Evolutionary conservation across 2,329 filamentous ascomycete genomes (phyloP).

Genomic region (Dactylonectria estremocensis): DNA sequence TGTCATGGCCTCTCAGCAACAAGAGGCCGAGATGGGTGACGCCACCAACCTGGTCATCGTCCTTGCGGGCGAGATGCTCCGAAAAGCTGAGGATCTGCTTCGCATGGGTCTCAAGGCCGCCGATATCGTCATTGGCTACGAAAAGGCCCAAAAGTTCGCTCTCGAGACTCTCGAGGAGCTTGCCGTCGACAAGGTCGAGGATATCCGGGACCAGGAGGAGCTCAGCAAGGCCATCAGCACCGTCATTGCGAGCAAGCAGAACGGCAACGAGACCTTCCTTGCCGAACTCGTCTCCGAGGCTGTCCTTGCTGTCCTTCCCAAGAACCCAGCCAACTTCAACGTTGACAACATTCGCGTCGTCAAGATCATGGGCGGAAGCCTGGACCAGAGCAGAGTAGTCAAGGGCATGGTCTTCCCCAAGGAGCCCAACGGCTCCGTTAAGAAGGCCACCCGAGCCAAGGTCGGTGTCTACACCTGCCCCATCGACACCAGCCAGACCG

Average conservation of each 20-base stretch:
- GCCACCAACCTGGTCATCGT: constrained; percentile 98
- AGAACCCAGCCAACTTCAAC: constrained; percentile 97
- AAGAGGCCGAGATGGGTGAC: constrained; percentile 99
- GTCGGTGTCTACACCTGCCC: constrained; percentile 97
- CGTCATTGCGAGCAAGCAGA: constrained; percentile 97
- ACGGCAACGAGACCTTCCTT: constrained; percentile 90
- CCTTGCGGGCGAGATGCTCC: constrained; percentile 92
- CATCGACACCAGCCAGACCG: constrained; percentile 95
- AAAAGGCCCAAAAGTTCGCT: constrained; percentile 92
- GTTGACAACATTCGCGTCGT: constrained; percentile 99
- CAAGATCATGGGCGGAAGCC: constrained; percentile 98
- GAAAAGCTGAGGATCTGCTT: constrained; percentile 96
- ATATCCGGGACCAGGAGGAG: constrained; percentile 85
- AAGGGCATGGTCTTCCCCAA: constrained; percentile 99
- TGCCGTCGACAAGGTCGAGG: constrained; percentile 89
- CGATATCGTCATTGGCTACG: constrained; percentile 96
- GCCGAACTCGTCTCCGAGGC: constrained; percentile 89
- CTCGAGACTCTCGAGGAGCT: constrained; percentile 90
- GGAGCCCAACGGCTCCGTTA: constrained; percentile 92
- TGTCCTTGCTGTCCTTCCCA: constrained; percentile 89
- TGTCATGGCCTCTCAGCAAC: constrained; percentile 99
- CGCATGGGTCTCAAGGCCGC: constrained; percentile 99
- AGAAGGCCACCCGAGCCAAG: constrained; percentile 94
- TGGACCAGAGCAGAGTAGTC: constrained; percentile 94
- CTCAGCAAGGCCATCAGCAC: constrained; percentile 96